phyloP scores from a whole-genome alignment of 2,329 filamentous ascomycete genomes.

The Tolypocladium paradoxum region DNA sequence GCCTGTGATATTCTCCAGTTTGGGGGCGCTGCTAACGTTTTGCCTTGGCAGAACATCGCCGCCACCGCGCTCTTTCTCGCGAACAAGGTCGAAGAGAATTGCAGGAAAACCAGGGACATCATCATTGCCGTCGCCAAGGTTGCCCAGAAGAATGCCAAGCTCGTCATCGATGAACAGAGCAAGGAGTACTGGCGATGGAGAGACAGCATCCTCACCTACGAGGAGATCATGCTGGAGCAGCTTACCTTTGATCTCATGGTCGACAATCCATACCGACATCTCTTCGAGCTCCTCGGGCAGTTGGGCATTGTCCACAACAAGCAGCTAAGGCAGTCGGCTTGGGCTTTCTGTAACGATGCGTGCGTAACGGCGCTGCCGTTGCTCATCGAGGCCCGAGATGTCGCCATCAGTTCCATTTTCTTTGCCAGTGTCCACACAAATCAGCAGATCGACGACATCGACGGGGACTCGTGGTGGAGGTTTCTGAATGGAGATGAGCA shows the following conservation, averaged over 20 bases:
- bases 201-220: slow-evolving; percentile 83
- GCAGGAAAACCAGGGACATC: slow-evolving; percentile 87
- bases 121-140: slow-evolving; percentile 90
- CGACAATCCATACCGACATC: slow-evolving; percentile 74
- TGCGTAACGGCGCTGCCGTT: slow-evolving; percentile 77
- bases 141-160: slow-evolving; percentile 83
- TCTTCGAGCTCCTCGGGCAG: slow-evolving; percentile 70
- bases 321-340: slow-evolving; percentile 70
- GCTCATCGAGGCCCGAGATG: slow-evolving; percentile 65
- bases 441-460: slow-evolving; percentile 64
- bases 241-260: slow-evolving; percentile 91
- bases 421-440: slow-evolving; percentile 69
- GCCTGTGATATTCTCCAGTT: no score
- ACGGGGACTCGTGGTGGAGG: slow-evolving; percentile 81
- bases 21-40: not conserved
- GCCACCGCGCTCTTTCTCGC: slow-evolving; percentile 87
- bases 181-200: slow-evolving; percentile 99
- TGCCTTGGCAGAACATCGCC: slow-evolving; percentile 55
- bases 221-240: slow-evolving; percentile 83
- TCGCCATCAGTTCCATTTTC: slow-evolving; percentile 79
- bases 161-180: slow-evolving; percentile 89
- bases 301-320: slow-evolving; percentile 71
- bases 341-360: slow-evolving; percentile 90
- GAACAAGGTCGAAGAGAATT: slow-evolving; percentile 96
- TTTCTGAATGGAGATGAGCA: slow-evolving; percentile 59